These are phyloP conservation scores for Yamadazyma ubonensis DNA, from an alignment of 805 yeast genomes.

Conservation along the genomic window DNA sequence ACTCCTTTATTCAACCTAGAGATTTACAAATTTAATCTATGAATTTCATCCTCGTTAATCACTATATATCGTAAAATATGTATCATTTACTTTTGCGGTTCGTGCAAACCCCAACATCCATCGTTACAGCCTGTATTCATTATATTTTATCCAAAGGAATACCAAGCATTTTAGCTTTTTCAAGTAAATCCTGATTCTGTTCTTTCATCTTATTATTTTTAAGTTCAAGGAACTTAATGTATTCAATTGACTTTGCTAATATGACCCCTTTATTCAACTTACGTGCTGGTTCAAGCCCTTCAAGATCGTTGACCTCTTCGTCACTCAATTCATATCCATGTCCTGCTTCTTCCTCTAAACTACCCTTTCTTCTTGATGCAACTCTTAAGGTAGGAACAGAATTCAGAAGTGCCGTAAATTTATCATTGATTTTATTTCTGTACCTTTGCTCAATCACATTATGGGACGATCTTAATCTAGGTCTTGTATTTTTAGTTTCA, in stretches of 20 bases:
- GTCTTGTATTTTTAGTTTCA: constrained; percentile 9
- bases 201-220: constrained; percentile 50
- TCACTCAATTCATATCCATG: constrained; percentile 12
- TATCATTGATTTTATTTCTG: constrained; percentile 43
- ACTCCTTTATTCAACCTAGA: too few species aligned
- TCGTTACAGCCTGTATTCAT: too few species aligned
- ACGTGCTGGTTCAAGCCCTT: constrained; percentile 73
- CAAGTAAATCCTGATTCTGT: constrained; percentile 52
- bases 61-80: too few species aligned
- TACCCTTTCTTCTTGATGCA: constrained; percentile 24
- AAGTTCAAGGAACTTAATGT: constrained; percentile 67
- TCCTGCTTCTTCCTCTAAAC: constrained; percentile 14
- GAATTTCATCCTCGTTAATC: too few species aligned
- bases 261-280: constrained; percentile 79
- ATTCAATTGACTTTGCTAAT: constrained; percentile 75
- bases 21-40: too few species aligned
- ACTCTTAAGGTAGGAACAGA: constrained; percentile 40
- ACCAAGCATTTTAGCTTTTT: constrained; percentile 38
- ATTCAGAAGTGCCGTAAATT: constrained; percentile 37
- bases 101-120: too few species aligned
- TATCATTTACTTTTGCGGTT: too few species aligned
- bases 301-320: constrained; percentile 43
- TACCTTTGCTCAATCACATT: constrained; percentile 44
- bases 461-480: constrained; percentile 35
- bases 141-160: constrained; percentile 8